phyloP scores from a whole-genome alignment of 75 land plant genomes.

The Picea glauca region DNA sequence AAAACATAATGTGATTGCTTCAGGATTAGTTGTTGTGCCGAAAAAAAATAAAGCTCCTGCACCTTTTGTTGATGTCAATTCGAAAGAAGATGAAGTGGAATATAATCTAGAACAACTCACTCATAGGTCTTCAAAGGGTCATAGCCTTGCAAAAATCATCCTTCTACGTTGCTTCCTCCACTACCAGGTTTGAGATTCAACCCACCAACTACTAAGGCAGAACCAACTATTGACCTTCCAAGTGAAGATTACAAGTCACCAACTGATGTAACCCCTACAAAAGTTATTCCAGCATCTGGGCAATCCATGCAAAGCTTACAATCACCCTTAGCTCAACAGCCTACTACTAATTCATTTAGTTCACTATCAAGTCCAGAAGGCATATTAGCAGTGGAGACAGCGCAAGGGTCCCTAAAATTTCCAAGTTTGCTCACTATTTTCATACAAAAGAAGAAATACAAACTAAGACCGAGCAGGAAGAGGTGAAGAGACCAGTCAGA shows the following conservation, averaged over 20 bases:
- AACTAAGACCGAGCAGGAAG: too few species aligned
- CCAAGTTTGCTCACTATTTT: too few species aligned
- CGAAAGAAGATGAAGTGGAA: conserved; percentile 9
- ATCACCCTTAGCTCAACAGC: conserved; percentile 27
- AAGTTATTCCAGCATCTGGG: too few species aligned
- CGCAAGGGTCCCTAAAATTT: too few species aligned
- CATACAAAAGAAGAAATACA: too few species aligned
- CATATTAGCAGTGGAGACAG: conserved; percentile 17
- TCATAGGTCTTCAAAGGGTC: conserved; percentile 25
- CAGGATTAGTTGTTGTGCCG: conserved; percentile 14
- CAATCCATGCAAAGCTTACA: not conserved
- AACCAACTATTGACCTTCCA: too few species aligned
- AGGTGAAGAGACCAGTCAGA: too few species aligned
- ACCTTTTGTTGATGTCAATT: conserved; percentile 36
- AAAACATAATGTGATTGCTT: too few species aligned
- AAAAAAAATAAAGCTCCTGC: conserved; percentile 36
- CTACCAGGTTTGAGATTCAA: not conserved
- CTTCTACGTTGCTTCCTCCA: conserved; percentile 32
- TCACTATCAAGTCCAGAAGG: conserved; percentile 2
- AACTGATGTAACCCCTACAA: too few species aligned
- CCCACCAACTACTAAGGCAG: too few species aligned
- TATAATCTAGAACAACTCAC: conserved; percentile 9
- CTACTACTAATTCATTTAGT: conserved; percentile 15
- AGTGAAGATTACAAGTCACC: too few species aligned
- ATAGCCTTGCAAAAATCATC: conserved; percentile 2